A percentile compares a stretch with the other conserved stretches of the same genome.
Evolutionary conservation across 2,329 filamentous ascomycete genomes (phyloP).

Genomic region (Sclerotinia borealis): DNA sequence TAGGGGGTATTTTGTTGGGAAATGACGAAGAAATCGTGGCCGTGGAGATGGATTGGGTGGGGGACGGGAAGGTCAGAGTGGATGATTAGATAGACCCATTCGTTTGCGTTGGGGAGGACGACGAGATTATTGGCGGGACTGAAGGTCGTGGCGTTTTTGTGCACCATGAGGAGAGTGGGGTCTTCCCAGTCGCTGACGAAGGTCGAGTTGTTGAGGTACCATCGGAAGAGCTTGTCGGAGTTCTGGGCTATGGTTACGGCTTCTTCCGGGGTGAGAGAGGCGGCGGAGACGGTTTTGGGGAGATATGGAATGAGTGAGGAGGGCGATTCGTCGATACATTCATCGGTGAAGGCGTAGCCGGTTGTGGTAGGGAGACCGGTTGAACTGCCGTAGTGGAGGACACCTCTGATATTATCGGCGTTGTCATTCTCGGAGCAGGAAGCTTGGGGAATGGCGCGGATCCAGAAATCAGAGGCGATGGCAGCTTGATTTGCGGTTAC

Average conservation of each 20-base stretch:
- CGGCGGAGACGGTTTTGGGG: slow-evolving; percentile 14
- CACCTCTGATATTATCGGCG: slow-evolving; percentile 41
- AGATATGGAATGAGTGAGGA: slow-evolving; percentile 27
- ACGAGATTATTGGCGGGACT: slow-evolving; percentile 22
- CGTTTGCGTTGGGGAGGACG: slow-evolving; percentile 23
- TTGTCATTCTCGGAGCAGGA: slow-evolving; percentile 52
- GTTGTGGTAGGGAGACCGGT: slow-evolving; percentile 28
- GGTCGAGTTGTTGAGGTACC: slow-evolving; percentile 43
- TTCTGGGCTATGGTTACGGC: slow-evolving; percentile 24
- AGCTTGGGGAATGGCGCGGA: slow-evolving; percentile 48
- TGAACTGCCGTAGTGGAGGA: slow-evolving; percentile 43
- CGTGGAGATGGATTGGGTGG: slow-evolving; percentile 42
- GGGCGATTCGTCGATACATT: slow-evolving; percentile 30
- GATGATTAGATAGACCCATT: slow-evolving; percentile 31
- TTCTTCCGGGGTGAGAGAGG: slow-evolving; percentile 11
- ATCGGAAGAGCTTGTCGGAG: slow-evolving; percentile 37
- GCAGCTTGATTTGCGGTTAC: slow-evolving; percentile 42
- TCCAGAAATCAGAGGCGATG: slow-evolving; percentile 45
- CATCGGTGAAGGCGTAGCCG: slow-evolving; percentile 24
- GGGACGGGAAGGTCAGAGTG: slow-evolving; percentile 20
- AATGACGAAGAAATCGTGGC: slow-evolving; percentile 42
- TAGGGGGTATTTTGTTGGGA: slow-evolving; percentile 38
- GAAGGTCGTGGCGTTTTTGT: slow-evolving; percentile 25
- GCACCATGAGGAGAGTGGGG: slow-evolving; percentile 38
- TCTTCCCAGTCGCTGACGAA: slow-evolving; percentile 43